A percentile compares a stretch with the other conserved stretches of the same genome.
Conservation (phyloP, 2,329 filamentous ascomycete genomes). For the Lasiodiplodia sp. region DNA sequence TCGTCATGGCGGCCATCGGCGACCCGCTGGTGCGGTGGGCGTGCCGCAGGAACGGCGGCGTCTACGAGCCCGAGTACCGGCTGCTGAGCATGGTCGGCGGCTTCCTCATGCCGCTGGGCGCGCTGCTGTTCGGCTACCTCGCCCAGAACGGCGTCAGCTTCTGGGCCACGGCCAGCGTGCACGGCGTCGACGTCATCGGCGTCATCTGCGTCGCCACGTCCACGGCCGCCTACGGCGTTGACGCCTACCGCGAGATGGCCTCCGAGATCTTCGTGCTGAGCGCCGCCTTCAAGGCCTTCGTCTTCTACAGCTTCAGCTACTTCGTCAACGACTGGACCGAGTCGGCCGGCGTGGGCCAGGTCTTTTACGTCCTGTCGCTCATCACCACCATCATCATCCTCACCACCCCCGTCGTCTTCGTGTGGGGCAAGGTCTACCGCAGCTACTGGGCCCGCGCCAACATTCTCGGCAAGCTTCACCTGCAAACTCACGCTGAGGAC, state of each 20-base stretch:
- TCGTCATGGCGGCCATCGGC: slow-evolving; percentile 50
- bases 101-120: slow-evolving; percentile 42
- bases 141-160: slow-evolving; percentile 34
- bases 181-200: slow-evolving; percentile 45
- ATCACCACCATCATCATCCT: slow-evolving; percentile 37
- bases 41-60: slow-evolving; percentile 35
- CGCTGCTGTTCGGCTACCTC: slow-evolving; percentile 50
- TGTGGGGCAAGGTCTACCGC: slow-evolving; percentile 45
- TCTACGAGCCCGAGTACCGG: slow-evolving; percentile 40
- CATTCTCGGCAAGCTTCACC: slow-evolving; percentile 42
- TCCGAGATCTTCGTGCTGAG: slow-evolving; percentile 53
- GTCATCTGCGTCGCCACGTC: slow-evolving; percentile 44
- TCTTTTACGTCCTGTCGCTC: slow-evolving; percentile 50
- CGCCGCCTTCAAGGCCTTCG: slow-evolving; percentile 55
- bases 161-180: slow-evolving; percentile 45
- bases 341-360: slow-evolving; percentile 42
- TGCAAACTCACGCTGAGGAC: slow-evolving; percentile 30
- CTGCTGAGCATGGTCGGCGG: slow-evolving; percentile 30
- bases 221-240: slow-evolving; percentile 47
- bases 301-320: slow-evolving; percentile 53
- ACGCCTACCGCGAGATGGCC: slow-evolving; percentile 50
- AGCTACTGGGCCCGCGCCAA: slow-evolving; percentile 46
- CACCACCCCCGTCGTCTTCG: slow-evolving; percentile 43
- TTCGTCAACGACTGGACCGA: slow-evolving; percentile 54
- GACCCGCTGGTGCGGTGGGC: slow-evolving; percentile 37